Base-by-base conservation (phyloP, 345 rosid species). In the Lumnitzera littorea region DNA sequence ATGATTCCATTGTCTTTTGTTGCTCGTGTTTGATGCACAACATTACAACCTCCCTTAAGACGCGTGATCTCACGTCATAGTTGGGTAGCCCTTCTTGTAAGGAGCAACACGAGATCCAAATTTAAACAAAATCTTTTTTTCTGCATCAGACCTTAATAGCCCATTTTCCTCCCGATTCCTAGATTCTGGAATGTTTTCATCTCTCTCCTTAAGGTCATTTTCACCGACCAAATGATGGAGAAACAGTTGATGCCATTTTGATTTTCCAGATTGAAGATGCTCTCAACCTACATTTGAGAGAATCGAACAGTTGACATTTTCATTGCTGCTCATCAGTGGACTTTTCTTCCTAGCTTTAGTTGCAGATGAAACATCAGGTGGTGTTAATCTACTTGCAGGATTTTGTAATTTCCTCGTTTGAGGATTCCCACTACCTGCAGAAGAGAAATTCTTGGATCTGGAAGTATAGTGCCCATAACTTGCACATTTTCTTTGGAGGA, bases 401-500 rank as follows among this genome's bases (percentile, higher is more conserved):
- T 49, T 60, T 36, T 20, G 20, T 0, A 20, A 20, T 20, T 20
- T 20, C 20, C 20, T 20, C 20, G 20, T 20, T 20, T 20, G 20
- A 29, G 76, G 72, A 47, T 49, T 60, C 27, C 27, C 73, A 36
- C 50, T 51, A 70, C 61, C 65, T 24, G 72, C 62, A 24, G 71
- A 59, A 56, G 73, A 65, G 63, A 69, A 74, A 70, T 54, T 65
- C 74, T 69, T 85, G 47, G 80, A 72, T n/a, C 81, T 76, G 41
- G 74, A 46, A 10, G 69, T 76, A 48, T 73, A 66, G 8, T 70
- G 20, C 31, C 89, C 86, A 65, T 87, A 87, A 62, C 75, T 77
- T n/a, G 74, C 89, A 20, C 0, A 62, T 77, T 86, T 57, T 79
- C 96, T 87, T 71, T 89, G 1, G 91, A 81, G 66, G 94, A 84